These are phyloP conservation scores for Ambrosiella xylebori DNA, from an alignment of 2,329 filamentous ascomycete genomes.

Conservation along the genomic window DNA sequence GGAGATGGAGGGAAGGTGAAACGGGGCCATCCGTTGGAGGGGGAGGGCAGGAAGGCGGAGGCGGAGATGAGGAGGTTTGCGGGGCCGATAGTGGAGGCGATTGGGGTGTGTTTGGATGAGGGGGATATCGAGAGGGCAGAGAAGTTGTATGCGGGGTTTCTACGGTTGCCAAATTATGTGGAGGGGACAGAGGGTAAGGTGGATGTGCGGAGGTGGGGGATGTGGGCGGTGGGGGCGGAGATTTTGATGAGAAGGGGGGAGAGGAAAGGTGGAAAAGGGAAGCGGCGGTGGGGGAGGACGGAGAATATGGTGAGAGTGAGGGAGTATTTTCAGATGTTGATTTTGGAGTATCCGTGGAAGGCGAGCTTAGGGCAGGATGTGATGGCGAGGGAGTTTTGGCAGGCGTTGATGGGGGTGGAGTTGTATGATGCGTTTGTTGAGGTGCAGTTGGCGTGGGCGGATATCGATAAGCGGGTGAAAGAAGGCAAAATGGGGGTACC, in stretches of 20 bases:
- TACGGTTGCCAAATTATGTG: constrained; percentile 5
- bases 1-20: not conserved
- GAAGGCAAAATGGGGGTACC: not conserved
- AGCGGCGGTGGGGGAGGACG: constrained; percentile 26
- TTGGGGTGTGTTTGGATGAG: constrained; percentile 4
- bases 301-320: constrained; percentile 29
- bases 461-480: constrained; percentile 4
- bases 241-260: constrained; percentile 45
- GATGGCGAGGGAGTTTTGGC: constrained; percentile 56
- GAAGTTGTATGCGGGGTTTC: constrained; percentile 7
- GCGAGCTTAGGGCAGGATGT: constrained; percentile 30
- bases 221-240: constrained; percentile 77
- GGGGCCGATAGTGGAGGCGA: constrained; percentile 10
- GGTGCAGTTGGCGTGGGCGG: constrained; percentile 24
- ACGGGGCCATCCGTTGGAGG: not conserved
- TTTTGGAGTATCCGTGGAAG: constrained; percentile 59
- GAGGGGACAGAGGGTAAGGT: constrained; percentile 17
- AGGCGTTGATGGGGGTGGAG: constrained; percentile 65
- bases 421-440: constrained; percentile 55
- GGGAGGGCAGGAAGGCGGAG: not conserved
- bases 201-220: constrained; percentile 50
- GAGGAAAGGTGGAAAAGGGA: not conserved
- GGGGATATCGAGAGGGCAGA: constrained; percentile 8
- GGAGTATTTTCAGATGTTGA: constrained; percentile 59
- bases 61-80: constrained; percentile 7